Conservation (phyloP, 2,329 filamentous ascomycete genomes). For the Mycogone perniciosa region DNA sequence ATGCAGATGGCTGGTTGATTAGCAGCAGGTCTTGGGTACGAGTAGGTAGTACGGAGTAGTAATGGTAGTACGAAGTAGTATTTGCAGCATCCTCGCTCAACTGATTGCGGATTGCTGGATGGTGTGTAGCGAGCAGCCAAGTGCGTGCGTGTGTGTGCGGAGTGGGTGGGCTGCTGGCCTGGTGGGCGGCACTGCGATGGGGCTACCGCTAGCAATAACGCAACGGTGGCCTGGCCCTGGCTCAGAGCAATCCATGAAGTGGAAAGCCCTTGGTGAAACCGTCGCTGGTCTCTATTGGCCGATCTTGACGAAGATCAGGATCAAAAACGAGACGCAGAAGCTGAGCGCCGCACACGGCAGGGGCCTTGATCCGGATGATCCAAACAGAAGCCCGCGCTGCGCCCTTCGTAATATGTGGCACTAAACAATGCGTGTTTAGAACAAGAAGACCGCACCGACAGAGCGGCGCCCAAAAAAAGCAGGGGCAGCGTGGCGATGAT, state of each 20-base stretch:
- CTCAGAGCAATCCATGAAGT: conserved; percentile 3
- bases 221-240: neutral
- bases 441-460: conserved; percentile 13
- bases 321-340: conserved; percentile 4
- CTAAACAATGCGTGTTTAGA: neutral
- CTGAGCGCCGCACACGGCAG: conserved; percentile 5
- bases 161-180: neutral
- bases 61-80: no score
- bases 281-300: conserved; percentile 4
- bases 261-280: neutral
- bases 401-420: neutral
- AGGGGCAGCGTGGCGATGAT: conserved; percentile 24
- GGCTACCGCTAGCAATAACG: neutral
- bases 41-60: no score
- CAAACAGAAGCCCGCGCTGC: neutral
- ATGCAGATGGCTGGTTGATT: no score
- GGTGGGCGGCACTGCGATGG: no score
- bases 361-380: neutral
- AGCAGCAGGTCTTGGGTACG: no score
- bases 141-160: neutral
- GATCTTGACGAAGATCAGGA: conserved; percentile 8
- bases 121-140: neutral
- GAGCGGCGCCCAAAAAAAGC: conserved; percentile 10
- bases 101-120: conserved; percentile 7
- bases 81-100: neutral